phyloP scores from a whole-genome alignment of 1,284 basidiomycete genomes.

The Rhodotorula sp. region DNA sequence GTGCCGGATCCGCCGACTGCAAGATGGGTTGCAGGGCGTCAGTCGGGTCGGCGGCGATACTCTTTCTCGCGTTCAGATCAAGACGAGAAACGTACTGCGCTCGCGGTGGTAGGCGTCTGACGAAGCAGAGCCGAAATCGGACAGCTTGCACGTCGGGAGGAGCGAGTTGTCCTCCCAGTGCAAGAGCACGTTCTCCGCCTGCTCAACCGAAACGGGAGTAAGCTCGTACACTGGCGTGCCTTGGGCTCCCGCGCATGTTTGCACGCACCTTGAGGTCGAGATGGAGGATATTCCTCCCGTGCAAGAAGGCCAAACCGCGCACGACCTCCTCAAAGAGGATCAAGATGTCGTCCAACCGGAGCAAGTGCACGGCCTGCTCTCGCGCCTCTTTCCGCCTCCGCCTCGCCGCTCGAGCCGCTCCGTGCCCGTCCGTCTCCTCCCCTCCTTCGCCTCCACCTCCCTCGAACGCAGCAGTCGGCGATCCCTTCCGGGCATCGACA shows the following conservation, averaged over 20 bases:
- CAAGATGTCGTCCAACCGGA: conserved; percentile 43
- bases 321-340: conserved; percentile 38
- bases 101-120: conserved; percentile 28
- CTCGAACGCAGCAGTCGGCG: background rate
- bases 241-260: background rate
- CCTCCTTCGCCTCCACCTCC: background rate
- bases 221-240: background rate
- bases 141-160: conserved; percentile 40
- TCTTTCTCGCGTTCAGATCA: background rate
- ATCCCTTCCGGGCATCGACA: conserved; percentile 9
- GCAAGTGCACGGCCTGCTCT: conserved; percentile 36
- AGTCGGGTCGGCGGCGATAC: rapidly evolving
- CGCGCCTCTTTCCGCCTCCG: conserved; percentile 4
- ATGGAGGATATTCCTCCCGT: conserved; percentile 43
- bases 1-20: conserved; percentile 43
- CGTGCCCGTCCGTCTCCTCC: background rate
- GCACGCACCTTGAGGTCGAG: conserved; percentile 43
- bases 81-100: conserved; percentile 16
- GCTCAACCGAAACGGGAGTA: background rate
- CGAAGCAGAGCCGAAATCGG: conserved; percentile 42
- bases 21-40: no score
- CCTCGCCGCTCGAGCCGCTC: conserved; percentile 2
- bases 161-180: conserved; percentile 42
- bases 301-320: conserved; percentile 41
- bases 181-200: conserved; percentile 46